Conservation (phyloP, 2,329 filamentous ascomycete species). For the Lasiodiplodia citricola region DNA sequence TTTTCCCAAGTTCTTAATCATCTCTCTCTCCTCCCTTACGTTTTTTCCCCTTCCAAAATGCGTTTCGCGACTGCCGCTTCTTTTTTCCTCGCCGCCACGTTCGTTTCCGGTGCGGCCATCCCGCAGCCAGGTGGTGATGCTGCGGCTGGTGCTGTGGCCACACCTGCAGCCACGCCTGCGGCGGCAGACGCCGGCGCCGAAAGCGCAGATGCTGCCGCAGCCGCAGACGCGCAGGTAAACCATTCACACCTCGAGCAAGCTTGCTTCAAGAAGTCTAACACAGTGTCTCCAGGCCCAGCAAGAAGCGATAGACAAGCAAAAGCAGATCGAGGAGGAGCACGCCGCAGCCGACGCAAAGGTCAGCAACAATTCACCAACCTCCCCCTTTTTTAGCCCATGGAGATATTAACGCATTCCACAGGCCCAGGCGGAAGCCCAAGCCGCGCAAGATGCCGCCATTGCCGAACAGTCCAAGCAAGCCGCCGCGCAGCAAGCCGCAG, state of each 20-base stretch:
- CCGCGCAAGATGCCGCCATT: neutral
- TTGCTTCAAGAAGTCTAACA: too few relatives aligned
- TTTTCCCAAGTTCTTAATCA: constrained; percentile 1
- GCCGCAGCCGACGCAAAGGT: neutral
- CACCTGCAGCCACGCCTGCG: neutral
- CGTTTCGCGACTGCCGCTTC: constrained; percentile 2
- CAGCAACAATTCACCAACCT: neutral
- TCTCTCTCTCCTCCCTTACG: neutral
- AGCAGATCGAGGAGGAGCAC: neutral
- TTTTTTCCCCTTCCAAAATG: neutral
- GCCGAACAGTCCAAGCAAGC: neutral
- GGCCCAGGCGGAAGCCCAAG: neutral
- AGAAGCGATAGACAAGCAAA: too few relatives aligned
- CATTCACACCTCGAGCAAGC: too few relatives aligned
- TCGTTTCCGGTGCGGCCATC: constrained; percentile 11
- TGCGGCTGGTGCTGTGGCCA: neutral
- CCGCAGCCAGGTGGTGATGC: neutral
- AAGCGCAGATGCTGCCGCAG: neutral
- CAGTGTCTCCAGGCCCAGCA: neutral
- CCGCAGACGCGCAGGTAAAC: neutral
- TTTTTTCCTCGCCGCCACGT: constrained; percentile 1
- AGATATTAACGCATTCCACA: neutral
- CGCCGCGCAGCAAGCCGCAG: neutral
- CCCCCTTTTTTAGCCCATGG: too few relatives aligned
- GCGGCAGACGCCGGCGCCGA: neutral